Evolutionary conservation across 2,329 filamentous ascomycete species (phyloP), one percentile per base, ranked within the genome.

Genomic region (Fusarium camptoceras): DNA sequence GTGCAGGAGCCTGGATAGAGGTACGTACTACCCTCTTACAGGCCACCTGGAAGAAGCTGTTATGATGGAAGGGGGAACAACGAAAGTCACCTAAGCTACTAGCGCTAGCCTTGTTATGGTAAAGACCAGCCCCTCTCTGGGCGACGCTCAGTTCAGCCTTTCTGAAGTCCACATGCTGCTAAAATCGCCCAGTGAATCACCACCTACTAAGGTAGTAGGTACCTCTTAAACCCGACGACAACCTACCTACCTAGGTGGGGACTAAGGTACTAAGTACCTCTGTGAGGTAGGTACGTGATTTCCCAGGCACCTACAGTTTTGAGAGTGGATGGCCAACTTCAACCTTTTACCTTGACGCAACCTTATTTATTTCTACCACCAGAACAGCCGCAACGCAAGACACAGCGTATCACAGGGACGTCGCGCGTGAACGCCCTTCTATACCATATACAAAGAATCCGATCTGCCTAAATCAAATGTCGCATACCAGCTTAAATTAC

Each of bases 401-500:
- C n/a, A 12, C 37, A 16, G 22, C 24, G 15, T 37, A 28, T 34
- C 31, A 50, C 27, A 51, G 24, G 55, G 55, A 55, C 46, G 34
- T 31, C 24, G 43, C 68, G 49, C 46, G 34, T 27, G 20, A 27
- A 55, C 31, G 42, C 25, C 39, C 39, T 34, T 50, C n/a, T 55
- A 30, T 34, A 25, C 42, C 24, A 28, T 20, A 41, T n/a, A 46
- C 31, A 25, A 42, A 22, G 24, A 51, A 41, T 44, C 41, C 53
- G 31, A 48, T 48, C 43, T 34, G 34, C 48, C 49, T 37, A 30
- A 59, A 66, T 70, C 73, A 75, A 75, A 75, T 75, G 73, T 75
- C 72, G 72, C 71, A 73, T 59, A 67, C 63, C 51, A 70, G 47
- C 48, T 55, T 54, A 53, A 62, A 53, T 50, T 60, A 31, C 59